Evolutionary conservation across 495 filamentous ascomycete species (phyloP), one percentile per base, ranked within the genome.

Genomic region (Talaromyces borbonicus): DNA sequence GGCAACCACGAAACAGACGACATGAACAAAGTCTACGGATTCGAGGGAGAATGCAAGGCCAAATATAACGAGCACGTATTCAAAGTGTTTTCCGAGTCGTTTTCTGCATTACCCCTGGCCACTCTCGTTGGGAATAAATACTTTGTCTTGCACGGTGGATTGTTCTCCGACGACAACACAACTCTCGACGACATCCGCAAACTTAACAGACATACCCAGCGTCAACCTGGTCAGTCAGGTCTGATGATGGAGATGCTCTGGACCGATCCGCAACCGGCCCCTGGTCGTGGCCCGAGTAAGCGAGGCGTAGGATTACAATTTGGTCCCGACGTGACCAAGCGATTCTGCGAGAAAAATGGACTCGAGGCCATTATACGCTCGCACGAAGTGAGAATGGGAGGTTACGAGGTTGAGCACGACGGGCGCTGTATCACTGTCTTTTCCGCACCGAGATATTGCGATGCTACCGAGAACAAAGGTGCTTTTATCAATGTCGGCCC

Each of bases 171-270:
- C 62, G 92, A 99, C 64, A 93, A 92, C 46, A 80, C 85, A 31
- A 84, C 84, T 1, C 68, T 99, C 24, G 85, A 97, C 54, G 93
- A 98, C 55, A 87, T 99, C 55, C 75, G 93, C 40, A 93, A 90
- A 65, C 72, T 97, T 30, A 79, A 97, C 61, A 77, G 92, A 52
- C 90, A 96, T 65, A 80, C 77, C 61, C 93, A 97, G 68, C 77
- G 86, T 22, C 92, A 99, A 57, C 92, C 92, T n/a, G 93, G 93
- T 18, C 92, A 97, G 60, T 63, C 81, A 35, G 92, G 92, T 24
- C 68, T 99, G 54, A 99, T 99, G 92, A 97, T 99, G 92, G 92
- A 99, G 63, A 99, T 99, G 93, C 78, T 99, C 15, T 99, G 92
- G 92, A 97, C 92, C 0, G 92, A 99, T 58, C 92, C 92, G 9